Conservation (phyloP, 1,284 basidiomycete species). For the Phlebopus sp. region DNA sequence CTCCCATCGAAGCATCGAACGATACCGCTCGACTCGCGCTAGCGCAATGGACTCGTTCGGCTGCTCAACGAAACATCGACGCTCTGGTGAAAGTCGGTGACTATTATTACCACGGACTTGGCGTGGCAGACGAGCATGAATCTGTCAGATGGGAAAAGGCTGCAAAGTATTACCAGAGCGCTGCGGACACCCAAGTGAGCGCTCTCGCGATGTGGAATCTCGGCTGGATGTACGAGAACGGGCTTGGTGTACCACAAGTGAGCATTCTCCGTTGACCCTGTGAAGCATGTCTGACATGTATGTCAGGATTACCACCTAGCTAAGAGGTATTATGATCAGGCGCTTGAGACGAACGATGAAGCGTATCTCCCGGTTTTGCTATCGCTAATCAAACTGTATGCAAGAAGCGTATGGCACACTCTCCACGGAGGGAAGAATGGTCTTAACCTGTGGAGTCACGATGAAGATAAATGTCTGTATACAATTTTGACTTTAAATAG, state of each 20-base stretch:
- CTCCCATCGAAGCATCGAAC: slow-evolving; percentile 66
- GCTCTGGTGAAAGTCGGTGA: slow-evolving; percentile 96
- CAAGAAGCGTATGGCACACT: slow-evolving; percentile 82
- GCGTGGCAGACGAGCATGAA: slow-evolving; percentile 63
- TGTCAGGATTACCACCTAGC: slow-evolving; percentile 93
- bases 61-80: slow-evolving; percentile 91
- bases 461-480: slow-evolving; percentile 43
- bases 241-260: slow-evolving; percentile 84
- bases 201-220: slow-evolving; percentile 98
- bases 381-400: slow-evolving; percentile 81
- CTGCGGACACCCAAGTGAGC: slow-evolving; percentile 86
- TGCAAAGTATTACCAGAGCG: slow-evolving; percentile 89
- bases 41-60: slow-evolving; percentile 92
- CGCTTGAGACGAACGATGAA: slow-evolving; percentile 82
- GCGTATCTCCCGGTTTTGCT: slow-evolving; percentile 87
- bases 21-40: slow-evolving; percentile 81
- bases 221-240: slow-evolving; percentile 99
- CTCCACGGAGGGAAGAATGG: slow-evolving; percentile 67
- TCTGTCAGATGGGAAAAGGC: slow-evolving; percentile 78
- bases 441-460: slow-evolving; percentile 57
- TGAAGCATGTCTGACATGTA: neutral
- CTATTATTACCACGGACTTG: slow-evolving; percentile 90
- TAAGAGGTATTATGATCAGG: slow-evolving; percentile 93
- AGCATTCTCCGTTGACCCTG: slow-evolving; percentile 14
- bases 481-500: neutral